These are phyloP conservation scores for Fraxinus nigra DNA, from an alignment of 305 asterid genomes.

Conservation along the genomic window DNA sequence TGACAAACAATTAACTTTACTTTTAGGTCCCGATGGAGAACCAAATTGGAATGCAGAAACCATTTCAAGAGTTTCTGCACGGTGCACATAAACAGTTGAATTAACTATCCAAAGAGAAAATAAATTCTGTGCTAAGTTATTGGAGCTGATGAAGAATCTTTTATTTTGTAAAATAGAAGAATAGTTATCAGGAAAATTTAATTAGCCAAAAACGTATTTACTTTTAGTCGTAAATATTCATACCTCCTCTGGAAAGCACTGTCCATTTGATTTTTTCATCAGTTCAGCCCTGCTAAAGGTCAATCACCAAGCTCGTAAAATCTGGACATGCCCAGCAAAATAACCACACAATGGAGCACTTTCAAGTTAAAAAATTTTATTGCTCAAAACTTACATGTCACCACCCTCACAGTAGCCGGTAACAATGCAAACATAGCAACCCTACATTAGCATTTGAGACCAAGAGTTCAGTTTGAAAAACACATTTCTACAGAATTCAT, in stretches of 20 bases:
- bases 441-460: slow-evolving; percentile 45
- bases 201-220: background rate
- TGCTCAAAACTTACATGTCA: slow-evolving; percentile 69
- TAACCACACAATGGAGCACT: background rate
- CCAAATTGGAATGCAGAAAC: slow-evolving; percentile 94
- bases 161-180: background rate
- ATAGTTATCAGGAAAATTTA: background rate
- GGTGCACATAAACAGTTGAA: slow-evolving; percentile 13
- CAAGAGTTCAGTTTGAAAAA: slow-evolving; percentile 14
- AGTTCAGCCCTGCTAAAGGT: slow-evolving; percentile 73
- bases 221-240: slow-evolving; percentile 14
- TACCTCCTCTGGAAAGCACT: slow-evolving; percentile 92
- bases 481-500: background rate
- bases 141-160: background rate
- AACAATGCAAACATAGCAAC: slow-evolving; percentile 96
- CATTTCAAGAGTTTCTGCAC: slow-evolving; percentile 85
- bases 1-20: slow-evolving; percentile 33
- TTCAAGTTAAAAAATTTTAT: background rate
- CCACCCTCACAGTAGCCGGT: slow-evolving; percentile 99
- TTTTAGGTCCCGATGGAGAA: slow-evolving; percentile 91
- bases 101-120: background rate
- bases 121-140: background rate
- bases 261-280: slow-evolving; percentile 85
- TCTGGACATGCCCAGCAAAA: background rate
- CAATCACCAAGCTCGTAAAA: slow-evolving; percentile 7